Percentiles rank a stretch among this genome's conserved stretches.
Evolutionary conservation across 805 yeast genomes (phyloP).

Genomic region (Candida maltosa): DNA sequence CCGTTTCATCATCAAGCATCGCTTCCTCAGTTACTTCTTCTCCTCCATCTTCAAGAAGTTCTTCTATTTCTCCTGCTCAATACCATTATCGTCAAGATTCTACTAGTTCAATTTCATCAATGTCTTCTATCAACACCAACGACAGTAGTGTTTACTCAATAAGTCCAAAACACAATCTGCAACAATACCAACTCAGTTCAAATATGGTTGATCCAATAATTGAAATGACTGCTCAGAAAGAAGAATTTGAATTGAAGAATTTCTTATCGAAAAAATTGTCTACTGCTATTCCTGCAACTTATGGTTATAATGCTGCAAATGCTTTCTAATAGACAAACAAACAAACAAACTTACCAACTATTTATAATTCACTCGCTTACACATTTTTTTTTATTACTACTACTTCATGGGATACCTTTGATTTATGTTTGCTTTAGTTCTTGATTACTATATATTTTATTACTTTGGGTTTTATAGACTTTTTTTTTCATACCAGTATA

Average conservation of each 20-base stretch:
- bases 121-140: slow-evolving; percentile 10
- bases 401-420: no score
- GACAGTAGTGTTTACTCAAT: neutral
- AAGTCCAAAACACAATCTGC: no score
- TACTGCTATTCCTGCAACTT: slow-evolving; percentile 1
- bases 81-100: slow-evolving; percentile 16
- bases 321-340: no score
- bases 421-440: no score
- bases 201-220: slow-evolving; percentile 29
- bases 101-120: slow-evolving; percentile 15
- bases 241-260: slow-evolving; percentile 29
- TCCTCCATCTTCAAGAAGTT: slow-evolving; percentile 11
- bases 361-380: no score
- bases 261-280: slow-evolving; percentile 16
- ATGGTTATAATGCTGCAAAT: no score
- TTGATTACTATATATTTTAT: no score
- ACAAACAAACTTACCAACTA: no score
- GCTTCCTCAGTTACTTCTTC: slow-evolving; percentile 2
- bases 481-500: no score
- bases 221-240: slow-evolving; percentile 33
- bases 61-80: slow-evolving; percentile 14
- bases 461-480: no score
- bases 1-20: neutral
- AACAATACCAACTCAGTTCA: no score
- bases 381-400: no score